Conservation (phyloP, 2,329 filamentous ascomycete species). For the Aspergillus japonicus region DNA sequence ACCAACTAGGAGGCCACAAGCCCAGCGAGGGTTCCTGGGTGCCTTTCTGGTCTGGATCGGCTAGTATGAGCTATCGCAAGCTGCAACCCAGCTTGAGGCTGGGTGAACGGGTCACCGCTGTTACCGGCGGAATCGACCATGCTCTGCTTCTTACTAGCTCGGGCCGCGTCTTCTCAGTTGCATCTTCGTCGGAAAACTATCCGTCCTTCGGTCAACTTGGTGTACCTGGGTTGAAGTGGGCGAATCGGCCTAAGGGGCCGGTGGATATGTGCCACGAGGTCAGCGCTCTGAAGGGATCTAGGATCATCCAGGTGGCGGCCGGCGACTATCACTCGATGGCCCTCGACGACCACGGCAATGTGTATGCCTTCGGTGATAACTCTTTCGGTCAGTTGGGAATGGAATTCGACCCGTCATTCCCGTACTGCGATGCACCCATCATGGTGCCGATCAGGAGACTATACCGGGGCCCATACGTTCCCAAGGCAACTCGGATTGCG, state of each 20-base stretch:
- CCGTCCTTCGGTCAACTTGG: slow-evolving; percentile 85
- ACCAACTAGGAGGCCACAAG: slow-evolving; percentile 67
- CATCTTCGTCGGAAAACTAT: slow-evolving; percentile 73
- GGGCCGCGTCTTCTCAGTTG: slow-evolving; percentile 86
- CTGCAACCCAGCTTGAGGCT: slow-evolving; percentile 67
- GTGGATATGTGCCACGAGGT: slow-evolving; percentile 85
- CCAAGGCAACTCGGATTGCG: slow-evolving; percentile 72
- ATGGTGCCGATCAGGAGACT: slow-evolving; percentile 69
- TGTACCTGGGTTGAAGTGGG: slow-evolving; percentile 77
- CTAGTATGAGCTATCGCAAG: slow-evolving; percentile 67
- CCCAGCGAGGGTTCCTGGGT: slow-evolving; percentile 67
- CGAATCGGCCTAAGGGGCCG: slow-evolving; percentile 69
- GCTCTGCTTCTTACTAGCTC: slow-evolving; percentile 78
- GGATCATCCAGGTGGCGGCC: slow-evolving; percentile 71
- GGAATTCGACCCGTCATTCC: slow-evolving; percentile 61
- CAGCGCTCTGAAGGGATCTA: slow-evolving; percentile 65
- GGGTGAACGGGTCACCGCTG: slow-evolving; percentile 70
- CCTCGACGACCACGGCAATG: slow-evolving; percentile 70
- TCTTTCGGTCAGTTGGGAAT: slow-evolving; percentile 88
- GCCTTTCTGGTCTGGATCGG: slow-evolving; percentile 65
- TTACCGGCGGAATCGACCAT: slow-evolving; percentile 80
- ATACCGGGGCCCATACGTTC: slow-evolving; percentile 64
- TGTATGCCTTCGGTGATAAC: slow-evolving; percentile 92
- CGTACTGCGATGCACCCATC: slow-evolving; percentile 67
- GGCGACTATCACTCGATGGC: slow-evolving; percentile 86